Base-by-base conservation (phyloP, 352 stramenopile genomes). In the Phytophthora idaei region DNA sequence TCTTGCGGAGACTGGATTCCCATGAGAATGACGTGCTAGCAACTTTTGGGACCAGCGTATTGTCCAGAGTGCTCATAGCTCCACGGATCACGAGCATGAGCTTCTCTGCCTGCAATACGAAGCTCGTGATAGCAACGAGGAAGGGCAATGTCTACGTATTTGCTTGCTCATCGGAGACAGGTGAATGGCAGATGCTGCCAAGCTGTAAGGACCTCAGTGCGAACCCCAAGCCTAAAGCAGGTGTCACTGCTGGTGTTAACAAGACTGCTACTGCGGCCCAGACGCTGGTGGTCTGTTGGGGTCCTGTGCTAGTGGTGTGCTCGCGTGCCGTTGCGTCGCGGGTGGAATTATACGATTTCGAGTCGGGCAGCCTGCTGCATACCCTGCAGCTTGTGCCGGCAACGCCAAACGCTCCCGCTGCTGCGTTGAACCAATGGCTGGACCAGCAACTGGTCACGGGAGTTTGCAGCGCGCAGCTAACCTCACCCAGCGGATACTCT, bases 111-210 rank as follows among this genome's bases (percentile, higher is more conserved):
- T 66, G 56, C 42, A 71, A 53, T 25, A 59, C 57, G 3, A 65
- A 63, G 29, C 63, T 88, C 5, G 64, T 85, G 1, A 71, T 80
- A 0, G 71, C 84, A 9, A 90, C 84, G 2, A 81, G 75, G 37
- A 90, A 90, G 51, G 81, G 84, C 12, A 87, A 90, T 66, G 71
- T 90, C 17, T 89, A 89, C 66, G 75, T 90, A 6, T 74, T 87
- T 12, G 25, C 36, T 5, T 64, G 44, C 25, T 15, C 49, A 28
- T 29, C 53, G 2, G 14, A 55, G 1, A 41, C 46, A 50, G n/a
- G 27, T 0, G 4, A 36, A 25, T 92, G 84, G 80, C 53, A 46
- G 1, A 27, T 74, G 17, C 10, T 75, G 57, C 65, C 46, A 28
- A 64, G 37, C 47, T 73, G 28, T 31, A 55, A 70, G 31, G 32